These are phyloP conservation scores for Diaporthe sp. DNA, from an alignment of 2,329 filamentous ascomycete genomes.

Conservation along the genomic window DNA sequence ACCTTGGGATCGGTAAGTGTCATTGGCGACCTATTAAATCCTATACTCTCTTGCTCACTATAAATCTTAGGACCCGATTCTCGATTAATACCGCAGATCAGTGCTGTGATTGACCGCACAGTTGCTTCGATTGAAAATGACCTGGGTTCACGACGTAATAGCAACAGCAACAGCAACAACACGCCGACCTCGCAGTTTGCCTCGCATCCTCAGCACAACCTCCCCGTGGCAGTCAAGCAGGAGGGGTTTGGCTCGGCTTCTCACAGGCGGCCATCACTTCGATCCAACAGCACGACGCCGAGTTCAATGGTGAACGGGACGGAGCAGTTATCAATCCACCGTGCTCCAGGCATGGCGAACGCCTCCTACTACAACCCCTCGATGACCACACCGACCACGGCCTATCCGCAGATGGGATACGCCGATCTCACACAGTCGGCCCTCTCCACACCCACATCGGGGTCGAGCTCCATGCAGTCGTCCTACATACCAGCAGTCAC, in stretches of 20 bases:
- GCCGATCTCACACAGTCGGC: constrained; percentile 23
- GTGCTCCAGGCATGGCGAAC: constrained; percentile 11
- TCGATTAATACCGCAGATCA: constrained; percentile 60
- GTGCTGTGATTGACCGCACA: constrained; percentile 64
- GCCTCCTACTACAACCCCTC: constrained; percentile 35
- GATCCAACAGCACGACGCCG: constrained; percentile 33
- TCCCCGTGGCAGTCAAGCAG: constrained; percentile 4
- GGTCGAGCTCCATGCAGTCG: constrained; percentile 10
- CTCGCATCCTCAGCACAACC: constrained; percentile 33
- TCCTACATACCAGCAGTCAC: constrained; percentile 37
- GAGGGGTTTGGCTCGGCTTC: constrained; percentile 21
- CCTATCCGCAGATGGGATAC: constrained; percentile 38
- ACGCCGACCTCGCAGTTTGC: constrained; percentile 24
- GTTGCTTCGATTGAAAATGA: constrained; percentile 67
- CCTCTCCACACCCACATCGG: constrained; percentile 23
- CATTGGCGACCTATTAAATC: not conserved
- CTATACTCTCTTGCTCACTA: not conserved
- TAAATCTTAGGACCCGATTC: constrained; percentile 58
- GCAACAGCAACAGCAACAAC: constrained; percentile 25
- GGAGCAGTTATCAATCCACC: constrained; percentile 27
- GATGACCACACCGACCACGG: constrained; percentile 23
- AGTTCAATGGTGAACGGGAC: constrained; percentile 17
- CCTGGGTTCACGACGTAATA: constrained; percentile 54
- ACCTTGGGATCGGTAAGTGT: constrained; percentile 77
- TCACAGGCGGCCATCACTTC: not conserved